These are phyloP conservation scores for Cryptosporidium ryanae DNA, from an alignment of 169 alveolate genomes.

Conservation along the genomic window DNA sequence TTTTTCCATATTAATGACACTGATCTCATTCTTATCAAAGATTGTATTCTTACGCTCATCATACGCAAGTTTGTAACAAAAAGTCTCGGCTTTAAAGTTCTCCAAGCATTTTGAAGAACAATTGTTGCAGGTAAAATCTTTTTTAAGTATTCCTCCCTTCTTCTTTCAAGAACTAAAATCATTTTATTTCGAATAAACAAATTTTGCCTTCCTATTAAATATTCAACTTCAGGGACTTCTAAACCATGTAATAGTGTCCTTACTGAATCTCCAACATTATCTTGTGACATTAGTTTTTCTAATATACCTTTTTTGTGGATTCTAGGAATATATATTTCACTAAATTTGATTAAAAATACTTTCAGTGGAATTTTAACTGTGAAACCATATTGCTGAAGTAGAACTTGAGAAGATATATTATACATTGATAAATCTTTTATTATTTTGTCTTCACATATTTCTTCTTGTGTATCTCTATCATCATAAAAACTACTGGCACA, in stretches of 20 bases:
- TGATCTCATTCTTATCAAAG: conserved; percentile 60
- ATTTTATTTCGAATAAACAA: conserved; percentile 55
- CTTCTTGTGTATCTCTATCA: conserved; percentile 16
- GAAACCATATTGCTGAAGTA: conserved; percentile 61
- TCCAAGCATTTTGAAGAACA: conserved; percentile 72
- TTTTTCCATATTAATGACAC: conserved; percentile 24
- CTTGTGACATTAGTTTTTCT: conserved; percentile 33
- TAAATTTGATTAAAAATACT: conserved; percentile 48
- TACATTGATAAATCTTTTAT: conserved; percentile 38
- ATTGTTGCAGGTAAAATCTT: conserved; percentile 50
- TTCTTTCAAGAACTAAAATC: conserved; percentile 66
- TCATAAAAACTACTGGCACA: conserved; percentile 44
- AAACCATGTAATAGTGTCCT: conserved; percentile 41
- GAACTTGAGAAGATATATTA: conserved; percentile 51
- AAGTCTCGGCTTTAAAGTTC: conserved; percentile 57
- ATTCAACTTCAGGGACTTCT: conserved; percentile 63
- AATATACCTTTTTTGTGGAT: conserved; percentile 60
- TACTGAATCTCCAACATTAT: conserved; percentile 50
- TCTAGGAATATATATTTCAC: conserved; percentile 71
- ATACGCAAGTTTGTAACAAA: conserved; percentile 29
- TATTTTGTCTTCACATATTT: conserved; percentile 17
- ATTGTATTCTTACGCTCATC: conserved; percentile 67
- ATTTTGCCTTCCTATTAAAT: conserved; percentile 57
- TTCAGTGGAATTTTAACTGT: conserved; percentile 54
- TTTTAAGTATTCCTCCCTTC: conserved; percentile 68